A percentile compares a stretch with the other conserved stretches of the same genome.
phyloP scores from a whole-genome alignment of 345 rosid species.

The Sonneratia alba region DNA sequence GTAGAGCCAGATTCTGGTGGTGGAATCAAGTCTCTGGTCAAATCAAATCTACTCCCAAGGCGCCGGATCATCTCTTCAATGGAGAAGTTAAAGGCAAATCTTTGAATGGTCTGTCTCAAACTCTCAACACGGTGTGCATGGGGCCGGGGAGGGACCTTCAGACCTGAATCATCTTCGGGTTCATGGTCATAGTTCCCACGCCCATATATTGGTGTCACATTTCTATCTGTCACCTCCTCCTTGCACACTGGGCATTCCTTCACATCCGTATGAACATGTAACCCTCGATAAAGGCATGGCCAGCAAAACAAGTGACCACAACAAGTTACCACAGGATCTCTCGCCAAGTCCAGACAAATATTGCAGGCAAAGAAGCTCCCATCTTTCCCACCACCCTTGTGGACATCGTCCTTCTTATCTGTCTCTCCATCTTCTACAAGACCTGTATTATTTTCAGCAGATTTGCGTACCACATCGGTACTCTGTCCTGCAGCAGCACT shows the following conservation, averaged over 20 bases:
- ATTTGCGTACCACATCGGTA: conserved; percentile 42
- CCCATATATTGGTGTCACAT: conserved; percentile 81
- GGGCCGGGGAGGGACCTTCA: conserved; percentile 77
- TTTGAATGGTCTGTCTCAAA: conserved; percentile 28
- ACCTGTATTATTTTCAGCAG: conserved; percentile 18
- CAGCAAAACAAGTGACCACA: conserved; percentile 97
- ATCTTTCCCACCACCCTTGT: conserved; percentile 42
- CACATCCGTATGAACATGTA: conserved; percentile 58
- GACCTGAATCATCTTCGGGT: conserved; percentile 41
- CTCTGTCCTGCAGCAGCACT: conserved; percentile 46
- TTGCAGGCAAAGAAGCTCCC: conserved; percentile 77
- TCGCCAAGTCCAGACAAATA: conserved; percentile 72
- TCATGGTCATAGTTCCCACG: conserved; percentile 45
- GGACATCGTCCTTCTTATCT: conserved; percentile 46
- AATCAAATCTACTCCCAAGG: no score
- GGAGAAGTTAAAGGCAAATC: no score
- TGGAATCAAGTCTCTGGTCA: no score
- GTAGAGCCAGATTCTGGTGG: no score
- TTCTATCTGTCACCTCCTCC: conserved; percentile 70
- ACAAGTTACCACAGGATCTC: conserved; percentile 82
- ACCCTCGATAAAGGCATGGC: conserved; percentile 81
- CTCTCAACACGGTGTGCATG: conserved; percentile 73
- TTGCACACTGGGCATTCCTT: conserved; percentile 97
- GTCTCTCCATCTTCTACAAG: conserved; percentile 39
- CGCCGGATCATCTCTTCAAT: no score